Evolutionary conservation across 73 alveolate species (phyloP), one percentile per base, ranked within the genome.

Genomic region (Paramecium caudatum): DNA sequence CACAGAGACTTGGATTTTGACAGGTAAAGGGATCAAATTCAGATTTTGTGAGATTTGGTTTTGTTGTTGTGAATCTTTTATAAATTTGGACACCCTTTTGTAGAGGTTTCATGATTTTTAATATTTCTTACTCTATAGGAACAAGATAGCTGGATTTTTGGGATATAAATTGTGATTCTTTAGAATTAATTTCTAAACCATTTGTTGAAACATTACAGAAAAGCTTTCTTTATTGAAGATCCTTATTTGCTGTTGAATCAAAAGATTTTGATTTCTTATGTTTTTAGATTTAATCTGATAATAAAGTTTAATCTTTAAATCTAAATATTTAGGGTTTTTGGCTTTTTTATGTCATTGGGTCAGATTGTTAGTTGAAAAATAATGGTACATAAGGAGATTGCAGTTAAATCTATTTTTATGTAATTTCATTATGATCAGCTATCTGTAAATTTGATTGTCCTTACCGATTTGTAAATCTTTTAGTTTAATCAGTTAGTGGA

Each of bases 41-140:
- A 30, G 16, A 17, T 25, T 39, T 74, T 3, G 88, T 74, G 5
- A 74, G 19, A 41, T 37, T 74, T 8, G 88, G 88, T 45, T 74
- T 74, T 2, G 62, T 41, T 0, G 88, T 41, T 23, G 43, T 19
- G 43, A 74, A 74, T 39, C 47, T 74, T 39, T 74, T 74, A 15
- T 19, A 45, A 8, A 74, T 74, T 25, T 16, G 32, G 2, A 41
- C 39, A 27, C 88, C 88, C 19, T 36, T 19, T n/a, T 19, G 6
- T 74, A 74, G 19, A 12, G 88, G 88, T 16, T 45, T 74, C 0
- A 47, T 39, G 4, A 74, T 41, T 74, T 25, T 74, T 4, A 74
- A 13, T 74, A 74, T 74, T 74, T 74, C 88, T 21, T 74, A 41
- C 16, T 74, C 88, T 1, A 74, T 27, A 10, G 88, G 88, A 17